These are phyloP conservation scores for Digitaria exilis DNA, from an alignment of 202 grass and related monocot genomes.

Conservation along the genomic window DNA sequence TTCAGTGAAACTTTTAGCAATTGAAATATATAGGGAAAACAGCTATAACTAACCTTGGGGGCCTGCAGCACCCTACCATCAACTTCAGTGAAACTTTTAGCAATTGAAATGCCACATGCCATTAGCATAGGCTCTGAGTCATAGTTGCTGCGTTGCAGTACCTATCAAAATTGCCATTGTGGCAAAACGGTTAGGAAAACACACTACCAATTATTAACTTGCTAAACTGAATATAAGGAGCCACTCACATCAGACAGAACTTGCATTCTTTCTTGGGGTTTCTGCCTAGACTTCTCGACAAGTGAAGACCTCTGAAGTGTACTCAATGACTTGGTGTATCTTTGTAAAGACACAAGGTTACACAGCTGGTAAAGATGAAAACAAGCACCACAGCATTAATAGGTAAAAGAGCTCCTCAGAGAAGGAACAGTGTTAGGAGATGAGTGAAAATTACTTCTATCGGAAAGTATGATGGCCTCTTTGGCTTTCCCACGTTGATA, in stretches of 20 bases:
- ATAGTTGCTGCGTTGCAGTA: slow-evolving; percentile 64
- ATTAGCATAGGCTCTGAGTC: slow-evolving; percentile 76
- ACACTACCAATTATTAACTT: neutral
- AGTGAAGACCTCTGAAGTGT: slow-evolving; percentile 61
- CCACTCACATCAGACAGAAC: slow-evolving; percentile 59
- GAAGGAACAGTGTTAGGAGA: neutral
- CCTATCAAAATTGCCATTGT: slow-evolving; percentile 45
- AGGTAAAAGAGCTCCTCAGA: neutral
- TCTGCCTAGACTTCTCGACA: slow-evolving; percentile 81
- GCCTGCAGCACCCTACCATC: slow-evolving; percentile 70
- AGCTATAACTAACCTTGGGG: slow-evolving; percentile 57
- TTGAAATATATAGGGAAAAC: neutral
- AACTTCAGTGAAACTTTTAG: slow-evolving; percentile 68
- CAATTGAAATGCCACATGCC: slow-evolving; percentile 68
- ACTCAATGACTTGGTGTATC: slow-evolving; percentile 67
- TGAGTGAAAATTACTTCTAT: slow-evolving; percentile 56
- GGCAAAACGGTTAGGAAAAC: neutral
- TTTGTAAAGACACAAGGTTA: slow-evolving; percentile 53
- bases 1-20: too few species aligned
- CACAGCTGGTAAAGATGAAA: slow-evolving; percentile 54
- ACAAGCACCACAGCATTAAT: slow-evolving; percentile 15
- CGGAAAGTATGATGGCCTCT: slow-evolving; percentile 72
- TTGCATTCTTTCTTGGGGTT: slow-evolving; percentile 67
- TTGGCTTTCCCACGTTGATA: slow-evolving; percentile 91
- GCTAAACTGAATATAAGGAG: neutral